These are phyloP conservation scores for Protomyces gravidus DNA, from an alignment of 1,139 yeast genomes.

Conservation along the genomic window DNA sequence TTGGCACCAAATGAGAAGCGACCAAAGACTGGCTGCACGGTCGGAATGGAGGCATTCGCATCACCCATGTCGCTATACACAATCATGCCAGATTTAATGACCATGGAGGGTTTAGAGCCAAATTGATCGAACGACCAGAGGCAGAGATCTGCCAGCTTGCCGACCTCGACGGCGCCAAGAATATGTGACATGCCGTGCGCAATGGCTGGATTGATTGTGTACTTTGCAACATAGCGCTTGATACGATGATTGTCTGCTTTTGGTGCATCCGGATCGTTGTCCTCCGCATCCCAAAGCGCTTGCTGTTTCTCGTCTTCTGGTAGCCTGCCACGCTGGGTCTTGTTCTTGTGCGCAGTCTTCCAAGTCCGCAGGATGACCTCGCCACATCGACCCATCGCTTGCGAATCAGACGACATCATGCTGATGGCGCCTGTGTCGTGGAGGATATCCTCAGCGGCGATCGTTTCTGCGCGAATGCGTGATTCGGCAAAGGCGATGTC, in stretches of 20 bases:
- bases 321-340: constrained; percentile 28
- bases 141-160: constrained; percentile 31
- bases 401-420: constrained; percentile 32
- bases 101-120: constrained; percentile 26
- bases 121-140: constrained; percentile 29
- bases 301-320: constrained; percentile 22
- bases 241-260: constrained; percentile 30
- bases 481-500: constrained; percentile 32
- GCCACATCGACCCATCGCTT: constrained; percentile 32
- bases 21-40: constrained; percentile 30
- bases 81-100: constrained; percentile 31
- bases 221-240: constrained; percentile 31
- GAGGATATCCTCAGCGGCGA: constrained; percentile 31
- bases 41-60: constrained; percentile 30
- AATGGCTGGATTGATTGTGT: constrained; percentile 31
- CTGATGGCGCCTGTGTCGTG: constrained; percentile 32
- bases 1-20: constrained; percentile 29
- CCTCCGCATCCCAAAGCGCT: constrained; percentile 8
- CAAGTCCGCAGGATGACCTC: constrained; percentile 31
- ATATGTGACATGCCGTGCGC: constrained; percentile 30
- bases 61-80: constrained; percentile 30
- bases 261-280: constrained; percentile 12
- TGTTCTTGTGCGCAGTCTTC: constrained; percentile 32
- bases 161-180: constrained; percentile 30
- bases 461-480: constrained; percentile 32